Evolutionary conservation across 768 basidiomycete genomes (phyloP), one percentile per base, ranked within the genome.

Genomic region (Serendipita sp.): DNA sequence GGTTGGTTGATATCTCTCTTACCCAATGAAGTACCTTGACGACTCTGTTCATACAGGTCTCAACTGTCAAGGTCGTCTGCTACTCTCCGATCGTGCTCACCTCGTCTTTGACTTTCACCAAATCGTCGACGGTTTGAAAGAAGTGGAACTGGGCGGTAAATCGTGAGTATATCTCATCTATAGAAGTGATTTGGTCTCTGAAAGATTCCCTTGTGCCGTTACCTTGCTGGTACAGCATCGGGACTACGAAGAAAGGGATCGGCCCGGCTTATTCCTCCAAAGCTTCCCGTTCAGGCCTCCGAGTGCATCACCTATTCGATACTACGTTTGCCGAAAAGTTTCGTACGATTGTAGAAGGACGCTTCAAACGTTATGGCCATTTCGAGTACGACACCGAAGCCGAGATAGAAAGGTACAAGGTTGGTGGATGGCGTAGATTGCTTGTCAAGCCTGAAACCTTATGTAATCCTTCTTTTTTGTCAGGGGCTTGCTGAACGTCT

Each of bases 61-160:
- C 43, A 79, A 87, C 69, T 95, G 90, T 74, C 81, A 82, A 11
- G 80, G 81, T 63, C 85, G 96, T 34, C 74, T 99, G 20, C 88
- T 96, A 72, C 79, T 99, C 67, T 98, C 95, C 26, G 93, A 98
- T 75, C 86, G 96, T 66, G 91, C 96, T 2, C 91, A 95, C 66
- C 84, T 99, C 65, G 96, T 99, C 34, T 93, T 99, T 70, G 96
- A 98, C 72, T 98, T 99, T 73, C 96, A 99, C 74, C 96, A 99
- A 76, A 97, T 98, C 70, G 96, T 98, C 30, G 96, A 99, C 71
- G 96, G 96, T 3, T 76, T 99, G 69, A 99, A 98, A 72, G 96
- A 99, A 73, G 90, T 92, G 42, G 96, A 98, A 72, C 81, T 98
- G 24, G 96, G 96, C 24, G 89, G 90, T 7, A 85, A 84, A 1